A percentile compares a stretch with the other conserved stretches of the same genome.
Evolutionary conservation across 257 asterid genomes (phyloP).

Genomic region (Jaltomata sinuosa): DNA sequence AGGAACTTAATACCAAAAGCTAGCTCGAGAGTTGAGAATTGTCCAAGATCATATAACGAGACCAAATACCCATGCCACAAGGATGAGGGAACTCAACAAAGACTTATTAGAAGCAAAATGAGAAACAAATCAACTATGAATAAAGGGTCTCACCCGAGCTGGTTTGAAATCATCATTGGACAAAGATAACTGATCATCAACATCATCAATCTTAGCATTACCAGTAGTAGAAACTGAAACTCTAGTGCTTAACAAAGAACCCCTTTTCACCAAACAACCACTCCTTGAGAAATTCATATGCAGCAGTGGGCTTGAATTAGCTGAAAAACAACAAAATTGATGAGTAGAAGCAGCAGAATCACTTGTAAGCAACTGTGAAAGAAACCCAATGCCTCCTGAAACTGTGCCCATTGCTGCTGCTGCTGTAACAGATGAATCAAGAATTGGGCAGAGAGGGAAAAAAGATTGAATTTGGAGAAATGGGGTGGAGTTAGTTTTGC

Average conservation of each 20-base stretch:
- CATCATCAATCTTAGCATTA: constrained; percentile 30
- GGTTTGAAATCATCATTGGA: constrained; percentile 30
- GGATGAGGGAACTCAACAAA: background rate
- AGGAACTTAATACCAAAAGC: background rate
- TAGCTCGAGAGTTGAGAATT: background rate
- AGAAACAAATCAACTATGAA: background rate
- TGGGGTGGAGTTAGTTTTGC: background rate
- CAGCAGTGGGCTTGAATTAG: background rate
- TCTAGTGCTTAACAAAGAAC: constrained; percentile 29
- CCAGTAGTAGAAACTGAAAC: constrained; percentile 51
- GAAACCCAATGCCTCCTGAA: constrained; percentile 44
- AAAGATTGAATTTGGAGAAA: background rate
- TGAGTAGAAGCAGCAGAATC: constrained; percentile 1
- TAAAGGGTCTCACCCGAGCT: constrained; percentile 63
- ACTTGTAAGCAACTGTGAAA: constrained; percentile 28
- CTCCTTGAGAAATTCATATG: constrained; percentile 24
- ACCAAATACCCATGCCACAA: background rate
- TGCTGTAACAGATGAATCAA: background rate
- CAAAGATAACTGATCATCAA: constrained; percentile 36
- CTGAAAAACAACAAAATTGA: background rate
- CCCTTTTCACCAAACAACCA: constrained; percentile 24
- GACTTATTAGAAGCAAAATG: background rate
- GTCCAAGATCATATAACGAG: background rate
- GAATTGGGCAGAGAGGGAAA: background rate
- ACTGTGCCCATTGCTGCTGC: constrained; percentile 27